Evolutionary conservation across 2,329 filamentous ascomycete species (phyloP), one percentile per base, ranked within the genome.

Genomic region (Ilyonectria destructans): DNA sequence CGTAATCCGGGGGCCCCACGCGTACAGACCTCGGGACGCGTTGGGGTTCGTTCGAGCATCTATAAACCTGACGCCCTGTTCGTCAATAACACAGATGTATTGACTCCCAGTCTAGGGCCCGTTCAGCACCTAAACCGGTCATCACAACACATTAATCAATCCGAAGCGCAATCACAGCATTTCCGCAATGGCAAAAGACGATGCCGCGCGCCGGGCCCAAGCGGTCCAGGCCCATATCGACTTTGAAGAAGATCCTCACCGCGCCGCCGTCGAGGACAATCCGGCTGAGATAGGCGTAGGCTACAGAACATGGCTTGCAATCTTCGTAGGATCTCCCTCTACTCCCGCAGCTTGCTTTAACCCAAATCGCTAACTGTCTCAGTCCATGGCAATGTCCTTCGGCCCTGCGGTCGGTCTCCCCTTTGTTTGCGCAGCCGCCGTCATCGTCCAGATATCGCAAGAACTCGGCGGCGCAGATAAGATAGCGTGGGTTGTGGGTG

Each of bases 351-450:
- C 19, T 21, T 15, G 7, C 2, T 48, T 17, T 5, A 45, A 31
- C 43, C 17, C 17, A n/a, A 8, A 15, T 43, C 3, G 49, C 17
- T 6, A 19, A 4, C 4, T 43, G 1, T 3, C 4, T 3, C 26
- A 69, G 67, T 69, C 65, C 3, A 68, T 69, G 67, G 31, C 67
- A 17, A n/a, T 65, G 2, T 64, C 67, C 9, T 69, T 69, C 1
- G 65, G 67, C 13, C 58, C 67, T 0, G 65, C 58, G 0, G 65
- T 69, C 17, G 65, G 54, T 2, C 54, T 69, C 7, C 29, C 65
- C 1, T 69, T 69, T 0, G 49, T 58, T 3, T 56, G 21, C 9
- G 31, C 62, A 1, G 58, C 65, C 0, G 56, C 58, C 23, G 52
- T 69, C 1, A 54, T 69, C 19, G 67, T 49, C 26, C 67, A 69